Conservation (phyloP, 352 stramenopile genomes). For the Globisporangium irregulare region DNA sequence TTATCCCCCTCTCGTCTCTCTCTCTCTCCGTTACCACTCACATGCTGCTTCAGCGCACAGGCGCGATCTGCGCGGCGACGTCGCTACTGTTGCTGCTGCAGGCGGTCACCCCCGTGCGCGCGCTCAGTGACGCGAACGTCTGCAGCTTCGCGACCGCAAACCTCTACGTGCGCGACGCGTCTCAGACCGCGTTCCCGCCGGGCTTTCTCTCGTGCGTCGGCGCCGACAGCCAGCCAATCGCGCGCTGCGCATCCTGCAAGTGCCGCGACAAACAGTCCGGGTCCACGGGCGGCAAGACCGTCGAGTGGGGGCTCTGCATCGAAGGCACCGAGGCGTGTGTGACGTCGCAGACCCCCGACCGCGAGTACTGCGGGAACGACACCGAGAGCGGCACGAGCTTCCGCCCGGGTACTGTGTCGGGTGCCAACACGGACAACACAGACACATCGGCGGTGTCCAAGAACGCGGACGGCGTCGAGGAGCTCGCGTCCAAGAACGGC, state of each 20-base stretch:
- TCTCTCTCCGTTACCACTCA: background rate
- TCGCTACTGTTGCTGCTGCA: constrained; percentile 11
- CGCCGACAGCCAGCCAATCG: constrained; percentile 14
- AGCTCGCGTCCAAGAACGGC: constrained; percentile 26
- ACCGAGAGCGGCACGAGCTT: constrained; percentile 5
- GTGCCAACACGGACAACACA: constrained; percentile 16
- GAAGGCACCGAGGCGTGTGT: constrained; percentile 15
- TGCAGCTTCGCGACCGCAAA: constrained; percentile 10
- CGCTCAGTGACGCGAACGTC: constrained; percentile 11
- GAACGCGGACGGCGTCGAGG: constrained; percentile 8
- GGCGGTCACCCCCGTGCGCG: background rate
- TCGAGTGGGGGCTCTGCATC: constrained; percentile 24
- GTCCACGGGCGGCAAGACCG: constrained; percentile 10
- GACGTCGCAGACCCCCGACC: constrained; percentile 16
- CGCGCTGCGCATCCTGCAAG: constrained; percentile 27
- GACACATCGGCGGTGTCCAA: background rate
- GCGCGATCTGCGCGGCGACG: background rate
- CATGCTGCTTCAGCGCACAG: background rate
- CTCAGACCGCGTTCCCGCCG: constrained; percentile 24
- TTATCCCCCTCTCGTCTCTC: background rate
- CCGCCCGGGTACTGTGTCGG: constrained; percentile 9
- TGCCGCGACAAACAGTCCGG: constrained; percentile 32
- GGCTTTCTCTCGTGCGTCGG: constrained; percentile 34
- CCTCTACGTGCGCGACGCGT: constrained; percentile 33
- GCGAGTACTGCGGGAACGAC: constrained; percentile 18